These are phyloP conservation scores for Myxozyma neglecta DNA, from an alignment of 805 yeast genomes.

Conservation along the genomic window DNA sequence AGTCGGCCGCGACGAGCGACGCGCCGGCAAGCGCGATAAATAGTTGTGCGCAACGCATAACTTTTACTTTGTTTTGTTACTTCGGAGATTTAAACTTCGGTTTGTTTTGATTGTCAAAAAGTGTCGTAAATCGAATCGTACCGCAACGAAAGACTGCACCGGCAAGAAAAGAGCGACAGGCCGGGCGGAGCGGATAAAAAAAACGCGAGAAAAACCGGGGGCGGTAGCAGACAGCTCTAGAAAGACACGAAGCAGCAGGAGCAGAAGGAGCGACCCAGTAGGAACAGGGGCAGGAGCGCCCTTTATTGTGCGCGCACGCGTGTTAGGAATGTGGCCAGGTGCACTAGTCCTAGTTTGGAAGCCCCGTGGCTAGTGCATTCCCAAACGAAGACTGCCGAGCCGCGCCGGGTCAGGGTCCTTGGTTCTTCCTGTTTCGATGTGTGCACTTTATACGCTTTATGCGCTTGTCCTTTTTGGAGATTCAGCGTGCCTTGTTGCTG, in stretches of 20 bases:
- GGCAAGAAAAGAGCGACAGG: conserved; percentile 26
- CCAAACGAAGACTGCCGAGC: background rate
- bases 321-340: conserved; percentile 5
- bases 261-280: background rate
- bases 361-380: conserved; percentile 9
- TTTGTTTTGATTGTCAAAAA: background rate
- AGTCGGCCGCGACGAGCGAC: conserved; percentile 15
- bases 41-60: conserved; percentile 10
- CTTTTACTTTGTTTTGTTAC: background rate
- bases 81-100: background rate
- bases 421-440: background rate
- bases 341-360: background rate
- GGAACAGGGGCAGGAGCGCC: conserved; percentile 1
- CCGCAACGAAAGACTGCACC: conserved; percentile 1
- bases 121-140: background rate
- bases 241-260: conserved; percentile 4
- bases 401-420: conserved; percentile 6
- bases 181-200: conserved; percentile 1
- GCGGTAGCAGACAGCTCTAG: background rate
- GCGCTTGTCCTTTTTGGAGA: too few species aligned
- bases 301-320: conserved; percentile 10
- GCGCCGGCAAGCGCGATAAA: conserved; percentile 6
- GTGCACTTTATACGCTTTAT: too few species aligned
- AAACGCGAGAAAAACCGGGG: background rate
- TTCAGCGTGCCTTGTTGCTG: too few species aligned